Conservation (phyloP, 352 stramenopile species). For the Phytopythium kandeliae region DNA sequence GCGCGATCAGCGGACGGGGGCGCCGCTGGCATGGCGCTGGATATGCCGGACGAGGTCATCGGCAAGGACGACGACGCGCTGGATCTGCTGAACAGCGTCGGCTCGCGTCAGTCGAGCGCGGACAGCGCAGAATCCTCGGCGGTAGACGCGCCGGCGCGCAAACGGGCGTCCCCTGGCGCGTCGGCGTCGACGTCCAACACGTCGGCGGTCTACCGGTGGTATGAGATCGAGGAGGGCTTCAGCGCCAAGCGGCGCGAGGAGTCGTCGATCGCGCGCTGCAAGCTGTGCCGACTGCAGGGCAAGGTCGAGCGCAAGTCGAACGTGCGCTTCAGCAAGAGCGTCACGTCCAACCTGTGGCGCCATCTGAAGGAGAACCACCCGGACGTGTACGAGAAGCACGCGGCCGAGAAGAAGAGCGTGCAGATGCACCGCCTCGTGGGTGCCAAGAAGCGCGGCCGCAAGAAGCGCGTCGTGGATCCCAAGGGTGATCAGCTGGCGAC, state of each 20-base stretch:
- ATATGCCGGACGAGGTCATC: not conserved
- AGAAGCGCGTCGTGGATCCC: slow-evolving; percentile 25
- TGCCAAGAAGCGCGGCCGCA: slow-evolving; percentile 46
- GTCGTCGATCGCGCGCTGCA: slow-evolving; percentile 65
- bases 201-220: slow-evolving; percentile 79
- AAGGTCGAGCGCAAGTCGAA: slow-evolving; percentile 60
- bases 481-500: not conserved
- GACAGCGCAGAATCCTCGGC: not conserved
- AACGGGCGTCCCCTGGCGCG: not conserved
- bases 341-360: slow-evolving; percentile 80
- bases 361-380: slow-evolving; percentile 80
- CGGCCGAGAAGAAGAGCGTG: slow-evolving; percentile 68
- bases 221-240: slow-evolving; percentile 63
- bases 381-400: slow-evolving; percentile 65
- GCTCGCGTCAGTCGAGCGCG: not conserved
- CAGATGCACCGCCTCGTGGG: slow-evolving; percentile 61
- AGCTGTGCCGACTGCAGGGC: slow-evolving; percentile 48
- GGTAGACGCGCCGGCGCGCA: not conserved
- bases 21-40: not conserved
- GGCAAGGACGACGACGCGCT: slow-evolving; percentile 1
- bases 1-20: not conserved
- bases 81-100: not conserved
- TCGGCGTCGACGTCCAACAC: slow-evolving; percentile 9
- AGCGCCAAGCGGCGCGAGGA: slow-evolving; percentile 62
- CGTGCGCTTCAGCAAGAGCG: slow-evolving; percentile 79